These are phyloP conservation scores for Psilocybe tampanensis DNA, from an alignment of 768 basidiomycete species.

Conservation along the genomic window DNA sequence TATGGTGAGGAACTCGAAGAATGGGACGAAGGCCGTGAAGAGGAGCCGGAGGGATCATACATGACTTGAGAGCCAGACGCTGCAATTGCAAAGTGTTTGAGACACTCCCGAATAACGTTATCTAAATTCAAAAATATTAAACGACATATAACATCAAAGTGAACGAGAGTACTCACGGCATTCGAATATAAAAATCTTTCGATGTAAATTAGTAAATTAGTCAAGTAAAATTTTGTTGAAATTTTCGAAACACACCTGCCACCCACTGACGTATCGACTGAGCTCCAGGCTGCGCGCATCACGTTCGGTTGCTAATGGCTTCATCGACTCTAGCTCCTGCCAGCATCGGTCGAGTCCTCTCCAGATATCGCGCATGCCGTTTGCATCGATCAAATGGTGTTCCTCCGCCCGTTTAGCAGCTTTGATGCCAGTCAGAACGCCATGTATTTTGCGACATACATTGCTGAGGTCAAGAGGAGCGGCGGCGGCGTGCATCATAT, in stretches of 20 bases:
- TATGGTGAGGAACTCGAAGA: conserved; percentile 46
- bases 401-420: conserved; percentile 62
- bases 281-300: conserved; percentile 37
- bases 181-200: conserved; percentile 87
- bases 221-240: neutral
- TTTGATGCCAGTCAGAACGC: conserved; percentile 75
- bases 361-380: conserved; percentile 81
- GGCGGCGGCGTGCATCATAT: conserved; percentile 62
- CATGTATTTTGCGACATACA: conserved; percentile 79
- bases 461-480: conserved; percentile 75
- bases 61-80: conserved; percentile 25
- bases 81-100: conserved; percentile 55
- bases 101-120: conserved; percentile 83
- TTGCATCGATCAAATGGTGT: conserved; percentile 59
- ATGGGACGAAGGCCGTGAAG: conserved; percentile 45
- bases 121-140: conserved; percentile 40
- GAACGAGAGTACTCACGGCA: conserved; percentile 57
- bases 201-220: conserved; percentile 11
- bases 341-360: conserved; percentile 78
- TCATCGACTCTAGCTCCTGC: conserved; percentile 78
- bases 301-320: conserved; percentile 33
- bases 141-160: conserved; percentile 9
- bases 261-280: conserved; percentile 75
- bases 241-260: conserved; percentile 68
- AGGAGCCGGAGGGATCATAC: conserved; percentile 46